phyloP scores from a whole-genome alignment of 768 basidiomycete genomes.

The Tulasnella sp. region DNA sequence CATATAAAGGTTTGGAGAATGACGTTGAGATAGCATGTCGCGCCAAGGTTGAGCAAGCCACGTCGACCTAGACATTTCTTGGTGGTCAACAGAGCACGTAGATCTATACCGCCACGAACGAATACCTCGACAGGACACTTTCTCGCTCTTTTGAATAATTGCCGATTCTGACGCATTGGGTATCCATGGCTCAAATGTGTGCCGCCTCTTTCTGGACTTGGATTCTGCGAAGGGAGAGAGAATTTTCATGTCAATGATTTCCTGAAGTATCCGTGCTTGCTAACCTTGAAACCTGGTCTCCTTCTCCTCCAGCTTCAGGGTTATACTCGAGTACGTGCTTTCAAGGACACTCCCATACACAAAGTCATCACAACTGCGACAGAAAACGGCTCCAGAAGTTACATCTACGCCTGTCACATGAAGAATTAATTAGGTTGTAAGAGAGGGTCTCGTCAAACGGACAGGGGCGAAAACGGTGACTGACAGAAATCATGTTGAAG shows the following conservation, averaged over 20 bases:
- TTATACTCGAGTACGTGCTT: conserved; percentile 33
- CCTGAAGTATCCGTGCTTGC: conserved; percentile 22
- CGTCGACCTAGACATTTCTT: conserved; percentile 41
- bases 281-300: conserved; percentile 50
- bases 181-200: conserved; percentile 42
- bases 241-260: conserved; percentile 15
- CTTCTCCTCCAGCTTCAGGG: conserved; percentile 49
- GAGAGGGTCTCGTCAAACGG: conserved; percentile 9
- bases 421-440: conserved; percentile 2
- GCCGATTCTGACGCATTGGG: conserved; percentile 34
- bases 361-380: conserved; percentile 63
- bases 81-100: not conserved
- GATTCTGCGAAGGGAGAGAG: conserved; percentile 11
- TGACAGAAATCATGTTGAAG: conserved; percentile 55
- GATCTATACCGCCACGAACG: not conserved
- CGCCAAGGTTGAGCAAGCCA: conserved; percentile 78
- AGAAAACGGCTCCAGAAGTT: conserved; percentile 64
- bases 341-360: conserved; percentile 51
- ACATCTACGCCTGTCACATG: conserved; percentile 56
- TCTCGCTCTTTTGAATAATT: conserved; percentile 39
- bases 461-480: conserved; percentile 23
- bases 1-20: conserved; percentile 81
- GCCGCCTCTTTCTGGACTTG: conserved; percentile 35
- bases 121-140: conserved; percentile 67
- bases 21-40: conserved; percentile 91